Conservation (phyloP, 768 basidiomycete genomes). For the Lyophyllum semitale region DNA sequence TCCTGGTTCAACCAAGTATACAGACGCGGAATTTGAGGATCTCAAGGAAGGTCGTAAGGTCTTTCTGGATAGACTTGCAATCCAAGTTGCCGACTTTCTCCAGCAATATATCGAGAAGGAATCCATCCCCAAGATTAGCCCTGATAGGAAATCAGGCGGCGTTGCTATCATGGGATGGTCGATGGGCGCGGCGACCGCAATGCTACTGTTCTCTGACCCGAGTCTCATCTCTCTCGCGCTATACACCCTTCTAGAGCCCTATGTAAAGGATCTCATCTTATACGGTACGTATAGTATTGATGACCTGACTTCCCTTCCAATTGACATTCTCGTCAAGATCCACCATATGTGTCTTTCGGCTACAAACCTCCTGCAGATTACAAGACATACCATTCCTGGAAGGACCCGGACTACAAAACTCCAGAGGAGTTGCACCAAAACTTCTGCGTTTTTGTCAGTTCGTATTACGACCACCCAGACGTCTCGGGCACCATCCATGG, state of each 20-base stretch:
- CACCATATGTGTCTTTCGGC: constrained; percentile 30
- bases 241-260: constrained; percentile 26
- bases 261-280: constrained; percentile 31
- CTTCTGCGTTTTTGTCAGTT: constrained; percentile 28
- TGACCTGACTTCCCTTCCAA: too few relatives aligned
- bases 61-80: too few relatives aligned
- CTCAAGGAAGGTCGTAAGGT: too few relatives aligned
- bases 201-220: too few relatives aligned
- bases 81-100: too few relatives aligned
- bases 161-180: too few relatives aligned
- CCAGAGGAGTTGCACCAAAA: constrained; percentile 21
- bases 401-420: constrained; percentile 21
- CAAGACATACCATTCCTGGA: constrained; percentile 21
- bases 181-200: too few relatives aligned
- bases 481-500: constrained; percentile 14
- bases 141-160: too few relatives aligned
- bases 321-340: constrained; percentile 27
- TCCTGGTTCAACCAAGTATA: too few relatives aligned
- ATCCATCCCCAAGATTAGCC: too few relatives aligned
- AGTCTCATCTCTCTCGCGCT: constrained; percentile 20
- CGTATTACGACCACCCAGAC: constrained; percentile 25
- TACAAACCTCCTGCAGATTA: constrained; percentile 19
- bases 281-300: constrained; percentile 27
- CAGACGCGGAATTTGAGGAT: too few relatives aligned
- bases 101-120: too few relatives aligned